These are phyloP conservation scores for Euclidium syriacum DNA, from an alignment of 345 rosid species.

Conservation along the genomic window DNA sequence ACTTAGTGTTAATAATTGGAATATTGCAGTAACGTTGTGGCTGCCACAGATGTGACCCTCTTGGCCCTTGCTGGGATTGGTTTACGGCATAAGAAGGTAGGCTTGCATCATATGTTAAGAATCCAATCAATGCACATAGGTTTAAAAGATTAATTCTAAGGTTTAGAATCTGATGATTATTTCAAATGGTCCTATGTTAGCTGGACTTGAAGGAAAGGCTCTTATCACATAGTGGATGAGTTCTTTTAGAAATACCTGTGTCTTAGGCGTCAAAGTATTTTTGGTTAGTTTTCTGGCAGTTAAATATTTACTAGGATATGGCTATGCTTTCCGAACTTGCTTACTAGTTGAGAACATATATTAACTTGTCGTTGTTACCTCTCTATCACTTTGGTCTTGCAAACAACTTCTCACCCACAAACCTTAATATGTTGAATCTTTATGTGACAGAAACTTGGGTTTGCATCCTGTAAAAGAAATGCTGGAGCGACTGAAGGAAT, in stretches of 20 bases:
- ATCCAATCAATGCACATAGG: background rate
- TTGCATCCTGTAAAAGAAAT: conserved; percentile 82
- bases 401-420: background rate
- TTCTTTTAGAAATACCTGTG: background rate
- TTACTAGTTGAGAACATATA: background rate
- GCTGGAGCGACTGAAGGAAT: conserved; percentile 85
- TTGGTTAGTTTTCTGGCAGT: background rate
- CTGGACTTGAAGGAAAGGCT: background rate
- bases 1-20: conserved; percentile 16
- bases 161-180: background rate
- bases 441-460: conserved; percentile 73
- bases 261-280: background rate
- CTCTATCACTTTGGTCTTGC: background rate
- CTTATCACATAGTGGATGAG: background rate
- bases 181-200: conserved; percentile 4
- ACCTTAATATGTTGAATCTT: background rate
- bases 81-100: conserved; percentile 62
- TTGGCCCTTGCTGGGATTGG: conserved; percentile 94
- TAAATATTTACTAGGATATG: background rate
- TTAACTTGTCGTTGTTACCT: background rate
- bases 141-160: background rate
- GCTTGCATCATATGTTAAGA: conserved; percentile 3
- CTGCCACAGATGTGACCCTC: conserved; percentile 85
- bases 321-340: conserved; percentile 1
- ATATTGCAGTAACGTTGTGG: conserved; percentile 82